Percentiles rank a stretch among this genome's conserved stretches.
Evolutionary conservation across 2,329 filamentous ascomycete species (phyloP).

Genomic region (Calonectria montana): DNA sequence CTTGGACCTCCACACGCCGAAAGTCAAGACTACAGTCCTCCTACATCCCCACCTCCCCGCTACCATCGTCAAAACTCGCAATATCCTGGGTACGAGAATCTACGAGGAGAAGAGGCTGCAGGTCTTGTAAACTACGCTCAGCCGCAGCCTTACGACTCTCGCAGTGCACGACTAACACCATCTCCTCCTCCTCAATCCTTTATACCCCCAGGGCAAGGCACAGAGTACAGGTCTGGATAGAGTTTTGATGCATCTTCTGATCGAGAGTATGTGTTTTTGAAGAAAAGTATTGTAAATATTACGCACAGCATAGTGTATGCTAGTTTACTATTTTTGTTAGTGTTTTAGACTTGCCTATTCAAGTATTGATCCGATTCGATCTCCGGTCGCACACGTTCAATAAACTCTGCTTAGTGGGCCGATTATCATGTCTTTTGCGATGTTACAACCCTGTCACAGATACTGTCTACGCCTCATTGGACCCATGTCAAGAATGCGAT

Average conservation of each 20-base stretch:
- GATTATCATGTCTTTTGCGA: background rate
- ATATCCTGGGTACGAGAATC: background rate
- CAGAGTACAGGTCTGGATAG: slow-evolving; percentile 2
- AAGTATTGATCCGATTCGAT: background rate
- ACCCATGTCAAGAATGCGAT: background rate
- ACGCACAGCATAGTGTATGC: background rate
- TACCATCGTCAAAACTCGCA: background rate
- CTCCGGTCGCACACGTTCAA: too few species aligned
- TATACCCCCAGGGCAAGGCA: background rate
- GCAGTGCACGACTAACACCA: background rate
- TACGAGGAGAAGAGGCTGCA: background rate
- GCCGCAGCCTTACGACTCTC: background rate
- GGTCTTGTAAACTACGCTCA: background rate
- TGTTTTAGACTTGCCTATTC: too few species aligned
- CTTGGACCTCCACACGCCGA: background rate
- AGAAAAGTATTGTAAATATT: background rate
- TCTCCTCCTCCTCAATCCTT: background rate
- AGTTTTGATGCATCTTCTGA: background rate
- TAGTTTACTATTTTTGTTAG: too few species aligned
- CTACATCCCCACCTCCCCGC: slow-evolving; percentile 4
- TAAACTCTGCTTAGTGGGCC: background rate
- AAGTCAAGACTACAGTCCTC: background rate
- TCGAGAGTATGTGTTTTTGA: background rate
- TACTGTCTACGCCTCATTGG: background rate
- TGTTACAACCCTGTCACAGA: background rate